phyloP scores from a whole-genome alignment of 176 grass and related monocot species.

The Zea mays region DNA sequence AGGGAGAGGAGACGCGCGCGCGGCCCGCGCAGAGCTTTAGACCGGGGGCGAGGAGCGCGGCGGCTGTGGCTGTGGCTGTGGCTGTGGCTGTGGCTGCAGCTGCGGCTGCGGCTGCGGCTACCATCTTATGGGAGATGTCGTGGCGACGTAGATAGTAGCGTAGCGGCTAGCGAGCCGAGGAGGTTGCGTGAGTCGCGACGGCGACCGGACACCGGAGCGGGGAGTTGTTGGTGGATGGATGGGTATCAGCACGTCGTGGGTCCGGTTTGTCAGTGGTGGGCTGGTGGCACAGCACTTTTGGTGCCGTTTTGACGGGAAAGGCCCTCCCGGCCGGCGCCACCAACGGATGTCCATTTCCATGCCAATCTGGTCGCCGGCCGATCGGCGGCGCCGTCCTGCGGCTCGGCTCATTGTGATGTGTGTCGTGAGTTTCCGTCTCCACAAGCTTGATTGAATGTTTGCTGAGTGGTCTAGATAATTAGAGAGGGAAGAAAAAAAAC shows the following conservation, averaged over 20 bases:
- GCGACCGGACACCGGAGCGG: slow-evolving; percentile 23
- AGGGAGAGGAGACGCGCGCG: slow-evolving; percentile 1
- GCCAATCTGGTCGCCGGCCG: neutral
- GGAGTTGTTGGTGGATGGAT: neutral
- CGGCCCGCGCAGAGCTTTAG: slow-evolving; percentile 1
- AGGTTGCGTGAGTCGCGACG: slow-evolving; percentile 38
- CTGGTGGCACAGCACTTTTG: neutral
- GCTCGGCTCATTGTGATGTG: neutral
- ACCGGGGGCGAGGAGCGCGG: slow-evolving; percentile 40
- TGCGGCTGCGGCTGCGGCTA: slow-evolving; percentile 27
- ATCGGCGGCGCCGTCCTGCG: neutral
- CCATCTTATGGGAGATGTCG: slow-evolving; percentile 31
- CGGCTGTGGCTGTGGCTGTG: slow-evolving; percentile 31
- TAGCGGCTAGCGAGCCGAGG: neutral
- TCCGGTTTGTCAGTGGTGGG: neutral
- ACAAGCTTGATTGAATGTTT: neutral
- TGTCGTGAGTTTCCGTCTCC: neutral
- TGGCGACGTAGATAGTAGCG: neutral
- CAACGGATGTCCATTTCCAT: too few species aligned
- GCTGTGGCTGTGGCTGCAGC: slow-evolving; percentile 31
- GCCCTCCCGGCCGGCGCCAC: neutral
- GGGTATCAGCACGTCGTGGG: neutral
- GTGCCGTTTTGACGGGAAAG: neutral
- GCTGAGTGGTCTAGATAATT: neutral
- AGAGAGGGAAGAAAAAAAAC: too few species aligned